These are phyloP conservation scores for Perilla frutescens DNA, from an alignment of 257 asterid genomes.

Conservation along the genomic window DNA sequence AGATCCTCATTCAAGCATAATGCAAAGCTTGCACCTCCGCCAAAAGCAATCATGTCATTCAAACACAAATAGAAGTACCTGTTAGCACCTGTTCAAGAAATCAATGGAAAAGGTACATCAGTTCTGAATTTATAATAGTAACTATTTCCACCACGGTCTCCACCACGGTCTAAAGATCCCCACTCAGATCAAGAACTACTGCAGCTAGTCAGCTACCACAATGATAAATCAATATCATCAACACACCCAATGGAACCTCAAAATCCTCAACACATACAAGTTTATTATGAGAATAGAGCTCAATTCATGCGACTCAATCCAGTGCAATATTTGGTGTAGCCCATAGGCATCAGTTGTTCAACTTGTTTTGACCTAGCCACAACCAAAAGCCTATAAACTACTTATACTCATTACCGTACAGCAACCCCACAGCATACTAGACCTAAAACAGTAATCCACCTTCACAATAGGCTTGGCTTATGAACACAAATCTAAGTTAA, in stretches of 20 bases:
- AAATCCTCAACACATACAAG: not conserved
- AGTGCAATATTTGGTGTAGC: not conserved
- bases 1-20: constrained; percentile 82
- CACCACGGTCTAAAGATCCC: not conserved
- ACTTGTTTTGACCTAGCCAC: too few species aligned
- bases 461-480: too few species aligned
- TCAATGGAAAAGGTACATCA: not conserved
- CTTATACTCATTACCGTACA: too few species aligned
- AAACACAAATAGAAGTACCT: constrained; percentile 86
- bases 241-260: not conserved
- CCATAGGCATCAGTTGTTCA: too few species aligned
- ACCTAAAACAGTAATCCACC: too few species aligned
- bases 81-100: constrained; percentile 71
- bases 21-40: constrained; percentile 93
- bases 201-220: not conserved
- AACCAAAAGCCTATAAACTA: too few species aligned
- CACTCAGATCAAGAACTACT: not conserved
- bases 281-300: not conserved
- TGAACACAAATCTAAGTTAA: too few species aligned
- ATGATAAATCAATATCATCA: not conserved
- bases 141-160: constrained; percentile 9
- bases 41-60: constrained; percentile 88
- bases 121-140: not conserved
- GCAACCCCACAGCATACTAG: too few species aligned
- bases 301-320: not conserved